A percentile compares a stretch with the other conserved stretches of the same genome.
These are phyloP conservation scores for Crassisporium funariophilum DNA, from an alignment of 768 basidiomycete species.

Conservation along the genomic window DNA sequence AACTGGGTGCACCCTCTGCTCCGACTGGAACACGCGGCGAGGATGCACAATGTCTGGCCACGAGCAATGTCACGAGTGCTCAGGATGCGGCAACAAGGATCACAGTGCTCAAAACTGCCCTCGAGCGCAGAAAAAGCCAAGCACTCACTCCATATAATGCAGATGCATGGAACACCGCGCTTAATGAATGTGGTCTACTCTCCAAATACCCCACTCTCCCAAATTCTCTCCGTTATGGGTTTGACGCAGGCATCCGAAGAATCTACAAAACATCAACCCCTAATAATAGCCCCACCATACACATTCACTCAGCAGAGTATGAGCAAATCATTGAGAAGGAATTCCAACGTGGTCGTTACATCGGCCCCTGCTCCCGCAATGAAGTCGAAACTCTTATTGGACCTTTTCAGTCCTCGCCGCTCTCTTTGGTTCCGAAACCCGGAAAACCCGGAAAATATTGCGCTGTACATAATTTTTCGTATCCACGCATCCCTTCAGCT, in stretches of 20 bases:
- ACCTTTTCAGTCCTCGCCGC: slow-evolving; percentile 31
- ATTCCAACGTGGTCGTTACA: slow-evolving; percentile 22
- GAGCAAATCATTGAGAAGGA: slow-evolving; percentile 18
- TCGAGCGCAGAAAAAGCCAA: slow-evolving; percentile 31
- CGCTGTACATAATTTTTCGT: slow-evolving; percentile 32
- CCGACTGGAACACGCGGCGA: slow-evolving; percentile 30
- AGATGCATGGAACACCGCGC: slow-evolving; percentile 25
- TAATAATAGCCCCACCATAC: slow-evolving; percentile 27
- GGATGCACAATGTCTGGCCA: slow-evolving; percentile 30
- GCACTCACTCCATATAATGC: slow-evolving; percentile 32
- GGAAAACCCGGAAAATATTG: slow-evolving; percentile 21
- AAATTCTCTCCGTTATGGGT: slow-evolving; percentile 28
- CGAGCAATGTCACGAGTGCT: slow-evolving; percentile 38
- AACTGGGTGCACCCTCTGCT: slow-evolving; percentile 30
- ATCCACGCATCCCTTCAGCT: neutral
- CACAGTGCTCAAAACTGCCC: slow-evolving; percentile 45
- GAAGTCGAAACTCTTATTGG: slow-evolving; percentile 23
- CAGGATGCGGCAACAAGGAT: slow-evolving; percentile 37
- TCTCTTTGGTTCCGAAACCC: slow-evolving; percentile 28
- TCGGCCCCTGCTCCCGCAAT: slow-evolving; percentile 28
- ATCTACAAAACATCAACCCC: slow-evolving; percentile 26
- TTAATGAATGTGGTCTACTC: slow-evolving; percentile 13
- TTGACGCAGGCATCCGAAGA: slow-evolving; percentile 32
- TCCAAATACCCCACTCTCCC: slow-evolving; percentile 28
- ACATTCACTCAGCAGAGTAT: slow-evolving; percentile 10